These are phyloP conservation scores for Hypsizygus marmoreus DNA, from an alignment of 768 basidiomycete genomes.

Conservation along the genomic window DNA sequence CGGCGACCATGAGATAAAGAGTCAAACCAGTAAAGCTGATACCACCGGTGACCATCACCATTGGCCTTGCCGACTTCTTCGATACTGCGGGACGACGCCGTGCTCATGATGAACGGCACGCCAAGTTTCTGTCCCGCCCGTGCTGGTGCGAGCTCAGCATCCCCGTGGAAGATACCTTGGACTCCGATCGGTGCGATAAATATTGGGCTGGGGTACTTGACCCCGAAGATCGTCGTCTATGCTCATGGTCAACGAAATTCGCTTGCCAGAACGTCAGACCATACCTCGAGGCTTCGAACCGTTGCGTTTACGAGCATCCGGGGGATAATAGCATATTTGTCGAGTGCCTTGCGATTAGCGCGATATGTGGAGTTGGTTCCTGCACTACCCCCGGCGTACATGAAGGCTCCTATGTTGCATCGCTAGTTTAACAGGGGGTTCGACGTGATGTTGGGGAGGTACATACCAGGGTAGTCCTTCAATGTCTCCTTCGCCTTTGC, in stretches of 20 bases:
- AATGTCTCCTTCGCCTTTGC: constrained; percentile 64
- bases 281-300: constrained; percentile 59
- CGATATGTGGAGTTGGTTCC: constrained; percentile 68
- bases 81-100: constrained; percentile 70
- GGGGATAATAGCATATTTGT: constrained; percentile 76
- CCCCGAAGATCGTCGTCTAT: constrained; percentile 73
- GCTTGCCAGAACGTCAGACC: constrained; percentile 5
- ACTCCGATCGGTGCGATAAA: constrained; percentile 78
- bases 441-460: neutral
- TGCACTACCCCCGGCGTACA: constrained; percentile 78
- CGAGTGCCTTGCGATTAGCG: constrained; percentile 65
- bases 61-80: constrained; percentile 77
- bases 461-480: constrained; percentile 56
- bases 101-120: constrained; percentile 75
- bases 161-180: constrained; percentile 70
- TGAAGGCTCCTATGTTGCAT: constrained; percentile 64
- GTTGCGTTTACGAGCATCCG: constrained; percentile 72
- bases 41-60: constrained; percentile 72
- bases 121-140: constrained; percentile 62
- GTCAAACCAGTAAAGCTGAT: constrained; percentile 76
- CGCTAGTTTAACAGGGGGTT: neutral
- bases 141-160: constrained; percentile 73
- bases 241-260: neutral
- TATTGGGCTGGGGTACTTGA: constrained; percentile 60
- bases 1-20: neutral